Conservation (phyloP, 352 stramenopile genomes). For the Phytophthora litchii region DNA sequence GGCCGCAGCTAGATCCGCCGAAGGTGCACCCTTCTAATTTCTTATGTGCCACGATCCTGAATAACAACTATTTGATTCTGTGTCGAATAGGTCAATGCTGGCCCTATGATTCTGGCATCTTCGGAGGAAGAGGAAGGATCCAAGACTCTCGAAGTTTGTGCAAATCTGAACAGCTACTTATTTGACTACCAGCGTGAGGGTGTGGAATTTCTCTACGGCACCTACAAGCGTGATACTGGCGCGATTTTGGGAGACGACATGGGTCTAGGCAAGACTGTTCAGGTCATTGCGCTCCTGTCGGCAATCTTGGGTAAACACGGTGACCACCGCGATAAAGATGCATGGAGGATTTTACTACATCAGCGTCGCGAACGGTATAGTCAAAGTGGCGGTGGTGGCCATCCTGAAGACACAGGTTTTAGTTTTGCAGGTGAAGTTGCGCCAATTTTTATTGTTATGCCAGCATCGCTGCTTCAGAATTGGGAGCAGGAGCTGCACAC, state of each 20-base stretch:
- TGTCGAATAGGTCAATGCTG: conserved; percentile 36
- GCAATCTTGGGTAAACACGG: conserved; percentile 92
- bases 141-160: conserved; percentile 52
- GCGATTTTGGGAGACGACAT: conserved; percentile 99
- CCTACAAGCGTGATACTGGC: conserved; percentile 53
- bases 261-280: conserved; percentile 94
- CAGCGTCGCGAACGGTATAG: conserved; percentile 82
- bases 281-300: conserved; percentile 93
- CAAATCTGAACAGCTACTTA: conserved; percentile 75
- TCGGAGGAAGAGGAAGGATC: conserved; percentile 8
- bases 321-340: conserved; percentile 94
- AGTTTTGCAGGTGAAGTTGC: conserved; percentile 50
- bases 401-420: conserved; percentile 47
- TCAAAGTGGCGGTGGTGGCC: conserved; percentile 31
- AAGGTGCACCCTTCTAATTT: conserved; percentile 28
- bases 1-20: conserved; percentile 57
- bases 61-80: not conserved
- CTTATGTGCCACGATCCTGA: not conserved
- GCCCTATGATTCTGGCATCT: conserved; percentile 46
- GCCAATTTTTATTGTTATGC: conserved; percentile 98
- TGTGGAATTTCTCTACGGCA: conserved; percentile 66
- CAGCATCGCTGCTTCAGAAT: conserved; percentile 97
- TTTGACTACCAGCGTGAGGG: conserved; percentile 81
- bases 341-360: conserved; percentile 94
- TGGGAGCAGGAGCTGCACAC: conserved; percentile 98